A percentile compares a stretch with the other conserved stretches of the same genome.
Conservation (phyloP, 768 basidiomycete species). For the Tricholoma flavovirens region DNA sequence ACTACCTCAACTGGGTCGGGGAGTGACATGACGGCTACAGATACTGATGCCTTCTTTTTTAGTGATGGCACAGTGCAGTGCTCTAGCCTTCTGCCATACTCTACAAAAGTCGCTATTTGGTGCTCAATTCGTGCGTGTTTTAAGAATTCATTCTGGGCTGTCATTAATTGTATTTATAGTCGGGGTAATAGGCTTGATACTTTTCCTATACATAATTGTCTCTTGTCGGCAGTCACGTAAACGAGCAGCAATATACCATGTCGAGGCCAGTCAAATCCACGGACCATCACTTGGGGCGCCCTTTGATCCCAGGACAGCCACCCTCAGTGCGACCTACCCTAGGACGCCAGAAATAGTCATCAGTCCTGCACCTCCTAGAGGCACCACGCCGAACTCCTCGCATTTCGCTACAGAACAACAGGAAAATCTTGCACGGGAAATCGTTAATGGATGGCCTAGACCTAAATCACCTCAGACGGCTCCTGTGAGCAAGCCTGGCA, state of each 20-base stretch:
- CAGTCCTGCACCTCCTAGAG: slow-evolving; percentile 6
- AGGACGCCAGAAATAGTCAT: background rate
- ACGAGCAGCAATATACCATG: slow-evolving; percentile 13
- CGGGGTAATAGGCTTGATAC: slow-evolving; percentile 5
- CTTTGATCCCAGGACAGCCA: slow-evolving; percentile 11
- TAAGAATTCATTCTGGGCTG: background rate
- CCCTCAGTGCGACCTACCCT: background rate
- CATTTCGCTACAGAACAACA: slow-evolving; percentile 10
- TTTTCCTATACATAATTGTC: slow-evolving; percentile 10
- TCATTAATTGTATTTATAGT: slow-evolving; percentile 2
- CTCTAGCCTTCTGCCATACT: slow-evolving; percentile 10
- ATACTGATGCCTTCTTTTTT: background rate
- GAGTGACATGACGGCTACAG: no score
- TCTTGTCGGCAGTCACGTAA: slow-evolving; percentile 9
- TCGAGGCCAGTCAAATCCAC: slow-evolving; percentile 17
- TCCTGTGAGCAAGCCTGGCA: slow-evolving; percentile 11
- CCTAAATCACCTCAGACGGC: slow-evolving; percentile 14
- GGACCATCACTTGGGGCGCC: slow-evolving; percentile 15
- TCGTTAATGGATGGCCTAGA: background rate
- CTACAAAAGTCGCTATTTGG: slow-evolving; percentile 15
- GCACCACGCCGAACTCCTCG: slow-evolving; percentile 6
- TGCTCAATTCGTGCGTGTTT: slow-evolving; percentile 10
- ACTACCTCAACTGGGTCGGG: background rate
- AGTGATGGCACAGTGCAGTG: slow-evolving; percentile 17
- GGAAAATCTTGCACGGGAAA: slow-evolving; percentile 9